Conservation (phyloP, 1,284 basidiomycete species). For the Apiotrichum akiyoshidainum region DNA sequence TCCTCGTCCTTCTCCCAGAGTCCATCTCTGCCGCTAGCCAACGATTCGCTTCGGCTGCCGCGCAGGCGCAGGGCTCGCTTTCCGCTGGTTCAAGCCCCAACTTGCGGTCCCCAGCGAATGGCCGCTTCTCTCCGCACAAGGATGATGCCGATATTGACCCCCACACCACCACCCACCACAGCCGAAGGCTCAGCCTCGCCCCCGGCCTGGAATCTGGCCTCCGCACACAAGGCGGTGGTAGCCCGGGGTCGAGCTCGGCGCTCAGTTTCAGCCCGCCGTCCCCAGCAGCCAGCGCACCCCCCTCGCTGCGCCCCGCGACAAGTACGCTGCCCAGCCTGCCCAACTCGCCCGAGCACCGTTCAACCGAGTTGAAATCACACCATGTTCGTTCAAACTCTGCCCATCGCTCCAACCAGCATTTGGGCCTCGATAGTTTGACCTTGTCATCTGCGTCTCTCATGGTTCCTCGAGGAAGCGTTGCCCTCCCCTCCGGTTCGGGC, state of each 20-base stretch:
- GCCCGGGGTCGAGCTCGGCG: neutral
- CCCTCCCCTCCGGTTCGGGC: constrained; percentile 21
- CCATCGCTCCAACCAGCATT: neutral
- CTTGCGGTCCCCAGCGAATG: neutral
- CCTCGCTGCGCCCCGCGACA: constrained; percentile 1
- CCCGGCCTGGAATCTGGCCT: constrained; percentile 36
- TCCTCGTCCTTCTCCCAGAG: constrained; percentile 37
- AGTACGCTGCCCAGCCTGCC: neutral
- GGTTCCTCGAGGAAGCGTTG: constrained; percentile 30
- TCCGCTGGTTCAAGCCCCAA: neutral
- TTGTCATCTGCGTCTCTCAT: constrained; percentile 1
- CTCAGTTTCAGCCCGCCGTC: constrained; percentile 4
- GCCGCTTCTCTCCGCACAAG: neutral
- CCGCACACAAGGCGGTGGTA: neutral
- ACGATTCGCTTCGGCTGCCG: constrained; percentile 20
- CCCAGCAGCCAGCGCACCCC: neutral
- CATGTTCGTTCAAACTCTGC: neutral
- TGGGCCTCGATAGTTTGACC: constrained; percentile 14
- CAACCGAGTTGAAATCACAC: neutral
- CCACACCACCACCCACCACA: constrained; percentile 13
- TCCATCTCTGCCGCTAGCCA: constrained; percentile 18
- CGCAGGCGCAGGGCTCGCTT: constrained; percentile 16
- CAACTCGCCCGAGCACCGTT: constrained; percentile 2
- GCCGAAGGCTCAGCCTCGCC: constrained; percentile 38
- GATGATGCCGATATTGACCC: constrained; percentile 7